Percentiles rank a stretch among this genome's conserved stretches.
Evolutionary conservation across 306 rosid species (phyloP).

Genomic region (apple (Malus domestica)): ASM211411v1 NC_041794.1:29675501-29676000

Average conservation of each 20-base stretch:
- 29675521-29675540: too few relatives aligned
- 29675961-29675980: constrained; percentile 76
- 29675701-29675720: constrained; percentile 38
- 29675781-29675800: constrained; percentile 97
- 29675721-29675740: not conserved
- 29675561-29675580: too few relatives aligned
- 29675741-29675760: constrained; percentile 79
- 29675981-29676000: constrained; percentile 40
- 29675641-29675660: too few relatives aligned
- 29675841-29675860: constrained; percentile 66
- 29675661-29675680: constrained; percentile 6
- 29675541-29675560: too few relatives aligned
- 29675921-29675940: constrained; percentile 72
- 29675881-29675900: constrained; percentile 70
- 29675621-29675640: too few relatives aligned
- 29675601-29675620: too few relatives aligned
- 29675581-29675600: too few relatives aligned
- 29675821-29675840: constrained; percentile 37
- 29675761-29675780: constrained; percentile 94
- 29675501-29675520: too few relatives aligned
- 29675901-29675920: constrained; percentile 10
- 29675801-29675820: constrained; percentile 87
- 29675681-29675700: constrained; percentile 54
- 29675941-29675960: constrained; percentile 94
- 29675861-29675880: constrained; percentile 57